Base-by-base conservation (phyloP, 2,329 filamentous ascomycete species). In the Verticillium klebahnii region DNA sequence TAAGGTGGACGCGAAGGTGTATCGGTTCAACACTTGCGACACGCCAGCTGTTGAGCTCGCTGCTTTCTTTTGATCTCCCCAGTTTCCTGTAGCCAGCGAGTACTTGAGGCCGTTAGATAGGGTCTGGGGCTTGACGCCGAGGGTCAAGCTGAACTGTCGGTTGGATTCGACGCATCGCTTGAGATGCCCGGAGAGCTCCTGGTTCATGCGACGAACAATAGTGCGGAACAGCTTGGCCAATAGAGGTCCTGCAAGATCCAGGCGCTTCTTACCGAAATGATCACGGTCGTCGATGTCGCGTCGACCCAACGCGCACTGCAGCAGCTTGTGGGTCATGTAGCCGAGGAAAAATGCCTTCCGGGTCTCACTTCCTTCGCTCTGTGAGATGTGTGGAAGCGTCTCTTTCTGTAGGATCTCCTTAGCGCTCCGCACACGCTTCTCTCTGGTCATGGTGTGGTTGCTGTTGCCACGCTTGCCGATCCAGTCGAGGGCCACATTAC, bases 21-120 rank as follows among this genome's bases (percentile, higher is more conserved):
- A 99, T 74, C 95, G 88, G 80, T 97, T 99, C 71, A 99, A 79
- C 78, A 99, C 96, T 78, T 99, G 95, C 57, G 94, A 98, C 56
- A 99, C 95, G 83, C 95, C 96, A 56, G 95, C 95, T 66, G 96
- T 98, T 1, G 93, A 92, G 69, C 90, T 94, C 69, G 91, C 91
- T 23, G 95, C 93, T 81, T 98, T 99, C 85, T 98, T 99, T 80
- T 99, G 95, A 68, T 99, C 95, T 72, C 95, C 96, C 96, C 95
- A 99, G 78, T 99, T 99, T 67, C 95, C 95, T 15, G 95, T 99
- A 31, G 95, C 94, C 65, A 99, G 82, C 59, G 95, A 97, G 77
- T 99, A 99, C 74, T 97, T 97, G 67, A 99, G 79, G 58, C 94
- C 95, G 72, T 95, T 96, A 23, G 93, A 96, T 67, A 99, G 84